Conservation (phyloP, 106 monocot genomes). For the Narthecium ossifragum region DNA sequence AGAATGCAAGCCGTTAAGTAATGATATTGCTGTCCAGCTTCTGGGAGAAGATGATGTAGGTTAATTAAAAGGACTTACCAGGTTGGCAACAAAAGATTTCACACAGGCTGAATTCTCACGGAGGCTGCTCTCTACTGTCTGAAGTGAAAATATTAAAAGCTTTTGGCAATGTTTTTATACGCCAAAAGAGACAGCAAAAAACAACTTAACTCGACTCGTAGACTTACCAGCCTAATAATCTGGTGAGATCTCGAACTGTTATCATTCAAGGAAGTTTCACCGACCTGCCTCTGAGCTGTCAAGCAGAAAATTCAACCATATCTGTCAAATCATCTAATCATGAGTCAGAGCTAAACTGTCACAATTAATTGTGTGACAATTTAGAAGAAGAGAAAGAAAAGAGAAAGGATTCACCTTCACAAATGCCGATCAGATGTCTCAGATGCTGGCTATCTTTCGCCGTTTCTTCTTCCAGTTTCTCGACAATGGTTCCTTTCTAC, state of each 20-base stretch:
- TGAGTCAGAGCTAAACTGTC: not conserved
- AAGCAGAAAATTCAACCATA: not conserved
- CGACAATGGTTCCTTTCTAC: constrained; percentile 94
- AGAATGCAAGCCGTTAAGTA: constrained; percentile 6
- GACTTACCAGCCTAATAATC: constrained; percentile 86
- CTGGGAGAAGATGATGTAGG: not conserved
- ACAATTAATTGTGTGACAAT: not conserved
- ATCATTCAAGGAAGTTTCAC: constrained; percentile 94
- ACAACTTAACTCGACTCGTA: too few relatives aligned
- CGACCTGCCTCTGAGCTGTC: constrained; percentile 89
- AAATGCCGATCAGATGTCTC: constrained; percentile 69
- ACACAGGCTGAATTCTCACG: constrained; percentile 76
- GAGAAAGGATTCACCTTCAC: constrained; percentile 70
- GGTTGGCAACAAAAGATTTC: constrained; percentile 87
- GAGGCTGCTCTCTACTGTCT: constrained; percentile 87
- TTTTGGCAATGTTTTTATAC: too few relatives aligned
- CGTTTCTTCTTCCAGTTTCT: constrained; percentile 87
- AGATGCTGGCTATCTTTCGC: constrained; percentile 78
- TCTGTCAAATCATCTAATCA: not conserved
- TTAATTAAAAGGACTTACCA: constrained; percentile 33
- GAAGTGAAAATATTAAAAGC: not conserved
- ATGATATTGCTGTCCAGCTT: not conserved
- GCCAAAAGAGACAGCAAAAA: too few relatives aligned
- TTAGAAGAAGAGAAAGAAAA: not conserved
- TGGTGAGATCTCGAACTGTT: constrained; percentile 97